Base-by-base conservation (phyloP, 2,329 filamentous ascomycete genomes). In the Botryotinia globosa region DNA sequence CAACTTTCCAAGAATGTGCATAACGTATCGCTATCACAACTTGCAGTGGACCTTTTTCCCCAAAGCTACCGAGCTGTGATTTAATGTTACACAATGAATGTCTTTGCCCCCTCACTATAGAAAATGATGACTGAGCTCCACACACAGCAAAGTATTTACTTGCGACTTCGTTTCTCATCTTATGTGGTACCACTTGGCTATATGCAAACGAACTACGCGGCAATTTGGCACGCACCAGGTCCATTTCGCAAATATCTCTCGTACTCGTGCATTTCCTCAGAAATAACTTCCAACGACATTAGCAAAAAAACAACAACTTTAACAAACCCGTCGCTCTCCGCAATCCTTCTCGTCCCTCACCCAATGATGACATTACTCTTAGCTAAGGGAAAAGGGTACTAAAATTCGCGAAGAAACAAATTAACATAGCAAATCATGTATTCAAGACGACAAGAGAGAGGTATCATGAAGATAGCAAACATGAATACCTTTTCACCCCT, bases 221-320 rank as follows among this genome's bases (percentile, higher is more conserved):
- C 0, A 10, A 12, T 1, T 7, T 22, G 8, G 2, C 29, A 34
- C 8, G 18, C 16, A 34, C 56, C 6, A 22, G 2, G 8, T 18
- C 8, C 56, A 10, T 34, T 22, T 9, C 0, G 29, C 29, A 59
- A 5, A 5, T 22, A 34, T 22, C 7, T 3, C 32, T 0, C 1
- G 1, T 0, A 6, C 16, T 34, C 4, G 32, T 5, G 9, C 1
- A 34, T 0, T 10, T 34, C 1, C 56, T 22, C 44, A 8, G 9
- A 34, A 2, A 44, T 20, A 20, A 44, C 18, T 44, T 44, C 8
- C 42, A 45, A 45, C 18, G 7, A 18, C 29, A 34, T 22, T 9
- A 34, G 8, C 54, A 22, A 22, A 32, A 32, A 48, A 10, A 9
- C 0, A 22, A 22, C 2, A 20, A 20, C 20, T 48, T 22, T 7